Evolutionary conservation across 208 protist genomes (phyloP).

Genomic region (Leptomonas pyrrhocoris): DNA sequence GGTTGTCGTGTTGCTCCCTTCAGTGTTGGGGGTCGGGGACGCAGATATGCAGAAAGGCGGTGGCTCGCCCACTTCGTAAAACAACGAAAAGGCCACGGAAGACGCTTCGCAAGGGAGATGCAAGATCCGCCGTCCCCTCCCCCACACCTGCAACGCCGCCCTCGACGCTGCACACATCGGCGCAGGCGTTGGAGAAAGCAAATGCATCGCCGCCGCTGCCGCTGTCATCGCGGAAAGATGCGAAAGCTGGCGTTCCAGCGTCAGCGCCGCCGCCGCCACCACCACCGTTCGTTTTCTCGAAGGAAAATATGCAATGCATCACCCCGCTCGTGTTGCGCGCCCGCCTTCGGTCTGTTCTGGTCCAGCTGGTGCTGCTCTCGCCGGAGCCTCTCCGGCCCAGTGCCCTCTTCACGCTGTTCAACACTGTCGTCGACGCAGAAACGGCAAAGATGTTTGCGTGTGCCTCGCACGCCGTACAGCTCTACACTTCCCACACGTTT

Average conservation of each 20-base stretch:
- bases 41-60: background rate
- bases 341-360: slow-evolving; percentile 46
- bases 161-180: too few relatives aligned
- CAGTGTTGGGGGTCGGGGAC: background rate
- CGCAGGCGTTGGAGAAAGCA: too few relatives aligned
- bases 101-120: background rate
- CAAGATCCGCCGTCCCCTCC: too few relatives aligned
- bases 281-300: background rate
- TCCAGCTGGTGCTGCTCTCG: slow-evolving; percentile 51
- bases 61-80: background rate
- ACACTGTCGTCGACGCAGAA: slow-evolving; percentile 13
- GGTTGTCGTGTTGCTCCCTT: background rate
- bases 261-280: background rate
- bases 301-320: background rate
- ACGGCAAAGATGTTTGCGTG: slow-evolving; percentile 28
- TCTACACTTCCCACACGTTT: background rate
- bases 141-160: too few relatives aligned
- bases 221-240: background rate
- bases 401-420: slow-evolving; percentile 22
- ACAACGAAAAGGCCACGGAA: background rate
- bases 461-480: slow-evolving; percentile 16
- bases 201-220: too few relatives aligned
- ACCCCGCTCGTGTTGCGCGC: slow-evolving; percentile 21
- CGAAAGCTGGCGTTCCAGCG: background rate
- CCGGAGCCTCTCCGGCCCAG: slow-evolving; percentile 39